A percentile compares a stretch with the other conserved stretches of the same genome.
These are phyloP conservation scores for Cladorrhinum samala DNA, from an alignment of 495 filamentous ascomycete species.

Conservation along the genomic window DNA sequence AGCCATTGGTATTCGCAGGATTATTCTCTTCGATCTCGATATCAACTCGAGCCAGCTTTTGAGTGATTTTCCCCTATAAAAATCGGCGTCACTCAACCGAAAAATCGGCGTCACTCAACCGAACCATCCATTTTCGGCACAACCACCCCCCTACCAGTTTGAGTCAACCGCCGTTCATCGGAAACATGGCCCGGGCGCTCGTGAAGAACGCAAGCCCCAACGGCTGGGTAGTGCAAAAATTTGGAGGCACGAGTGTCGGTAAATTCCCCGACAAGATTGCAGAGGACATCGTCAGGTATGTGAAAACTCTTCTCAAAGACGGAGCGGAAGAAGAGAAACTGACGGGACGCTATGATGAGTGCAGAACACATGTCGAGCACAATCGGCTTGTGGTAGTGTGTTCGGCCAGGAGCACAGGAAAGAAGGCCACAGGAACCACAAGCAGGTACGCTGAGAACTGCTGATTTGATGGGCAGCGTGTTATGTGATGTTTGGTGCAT, in stretches of 20 bases:
- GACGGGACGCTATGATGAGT: slow-evolving; percentile 6
- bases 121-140: not conserved
- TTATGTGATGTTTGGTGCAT: not conserved
- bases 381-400: slow-evolving; percentile 82
- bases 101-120: not conserved
- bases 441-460: slow-evolving; percentile 65
- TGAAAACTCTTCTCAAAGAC: no score
- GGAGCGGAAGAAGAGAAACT: not conserved
- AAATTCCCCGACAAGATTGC: slow-evolving; percentile 38
- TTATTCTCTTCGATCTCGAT: not conserved
- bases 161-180: slow-evolving; percentile 12
- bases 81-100: not conserved
- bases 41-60: not conserved
- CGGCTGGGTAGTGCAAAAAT: slow-evolving; percentile 80
- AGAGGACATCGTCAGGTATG: slow-evolving; percentile 32
- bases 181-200: slow-evolving; percentile 17
- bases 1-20: not conserved
- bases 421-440: slow-evolving; percentile 87
- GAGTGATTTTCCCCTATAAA: not conserved
- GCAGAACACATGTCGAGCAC: slow-evolving; percentile 58
- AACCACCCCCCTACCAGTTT: not conserved
- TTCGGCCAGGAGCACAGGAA: slow-evolving; percentile 83
- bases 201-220: slow-evolving; percentile 31
- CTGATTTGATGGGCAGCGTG: not conserved
- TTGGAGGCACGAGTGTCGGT: slow-evolving; percentile 67